Evolutionary conservation across 129 eudicot genomes (phyloP), one percentile per base, ranked within the genome.

Genomic region (Artemisia tridentata): DNA sequence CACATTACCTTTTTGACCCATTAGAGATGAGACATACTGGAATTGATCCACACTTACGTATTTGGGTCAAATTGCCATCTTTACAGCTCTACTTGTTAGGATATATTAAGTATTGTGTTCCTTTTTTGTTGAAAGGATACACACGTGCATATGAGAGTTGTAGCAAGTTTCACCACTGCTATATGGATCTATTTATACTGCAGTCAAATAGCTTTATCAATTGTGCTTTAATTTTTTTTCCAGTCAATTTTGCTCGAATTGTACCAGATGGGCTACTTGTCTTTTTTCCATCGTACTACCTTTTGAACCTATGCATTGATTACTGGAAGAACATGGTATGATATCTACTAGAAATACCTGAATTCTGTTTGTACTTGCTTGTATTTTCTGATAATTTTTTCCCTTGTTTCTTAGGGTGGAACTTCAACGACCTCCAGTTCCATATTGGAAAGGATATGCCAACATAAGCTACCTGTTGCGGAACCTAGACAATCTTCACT

Each of bases 401-500:
- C 57, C 73, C 27, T 5, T 75, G 49, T 76, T 45, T 58, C 78
- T 27, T 76, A 93, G 98, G 78, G 78, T 75, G 82, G 57, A 73
- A 83, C 61, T 56, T 71, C 83, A 64, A 68, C 85, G 55, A 84
- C 63, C 75, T 85, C 88, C 20, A 78, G 79, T 68, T 79, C 98
- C 41, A 79, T 89, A 46, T 93, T 97, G 98, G 97, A 93, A 80
- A 82, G 98, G 67, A 89, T 93, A 56, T 93, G 98, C 85, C 87
- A 80, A 81, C 85, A 85, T 55, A 93, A 93, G 85, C 78, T 75
- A 57, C 98, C 98, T 72, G 97, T 93, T 46, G 88, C 90, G 71
- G 98, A 93, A 82, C 98, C 98, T 69, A 87, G 97, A 68, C 96
- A 93, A 80, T 86, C 98, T 73, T 87, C 98, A 41, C 85, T 93